phyloP scores from a whole-genome alignment of 139 green algal species.

The Coelastrella sp. region DNA sequence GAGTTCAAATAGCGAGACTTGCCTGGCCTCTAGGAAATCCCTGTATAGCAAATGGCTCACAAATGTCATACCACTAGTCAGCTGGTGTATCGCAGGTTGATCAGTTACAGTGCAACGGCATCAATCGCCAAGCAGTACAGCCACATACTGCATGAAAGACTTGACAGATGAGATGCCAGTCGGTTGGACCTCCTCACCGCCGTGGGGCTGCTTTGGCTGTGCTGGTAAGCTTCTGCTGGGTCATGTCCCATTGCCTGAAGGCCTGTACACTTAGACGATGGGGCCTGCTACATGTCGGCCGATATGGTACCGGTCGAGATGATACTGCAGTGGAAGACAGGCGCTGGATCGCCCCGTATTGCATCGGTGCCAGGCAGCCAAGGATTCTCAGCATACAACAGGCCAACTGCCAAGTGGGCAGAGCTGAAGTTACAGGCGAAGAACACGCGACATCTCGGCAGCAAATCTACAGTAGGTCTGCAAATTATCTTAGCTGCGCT shows the following conservation, averaged over 20 bases:
- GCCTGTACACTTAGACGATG: background rate
- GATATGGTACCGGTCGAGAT: background rate
- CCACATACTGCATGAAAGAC: background rate
- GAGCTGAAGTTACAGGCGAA: too few species aligned
- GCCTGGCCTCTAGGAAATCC: slow-evolving; percentile 41
- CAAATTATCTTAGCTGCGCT: too few species aligned
- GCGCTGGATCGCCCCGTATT: background rate
- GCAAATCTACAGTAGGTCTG: too few species aligned
- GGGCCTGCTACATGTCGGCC: background rate
- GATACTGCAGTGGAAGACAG: background rate
- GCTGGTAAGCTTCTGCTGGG: background rate
- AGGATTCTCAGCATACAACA: too few species aligned
- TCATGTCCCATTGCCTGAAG: background rate
- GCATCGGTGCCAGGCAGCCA: background rate
- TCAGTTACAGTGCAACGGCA: background rate
- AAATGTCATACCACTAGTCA: background rate
- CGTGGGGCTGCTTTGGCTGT: slow-evolving; percentile 28
- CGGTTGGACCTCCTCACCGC: background rate
- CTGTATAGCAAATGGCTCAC: background rate
- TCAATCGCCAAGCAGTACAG: background rate
- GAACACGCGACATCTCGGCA: too few species aligned
- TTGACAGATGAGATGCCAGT: background rate
- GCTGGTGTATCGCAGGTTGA: background rate
- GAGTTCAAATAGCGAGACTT: slow-evolving; percentile 59
- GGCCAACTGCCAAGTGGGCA: too few species aligned